Base-by-base conservation (phyloP, 352 stramenopile genomes). In the Phytophthora constricta region DNA sequence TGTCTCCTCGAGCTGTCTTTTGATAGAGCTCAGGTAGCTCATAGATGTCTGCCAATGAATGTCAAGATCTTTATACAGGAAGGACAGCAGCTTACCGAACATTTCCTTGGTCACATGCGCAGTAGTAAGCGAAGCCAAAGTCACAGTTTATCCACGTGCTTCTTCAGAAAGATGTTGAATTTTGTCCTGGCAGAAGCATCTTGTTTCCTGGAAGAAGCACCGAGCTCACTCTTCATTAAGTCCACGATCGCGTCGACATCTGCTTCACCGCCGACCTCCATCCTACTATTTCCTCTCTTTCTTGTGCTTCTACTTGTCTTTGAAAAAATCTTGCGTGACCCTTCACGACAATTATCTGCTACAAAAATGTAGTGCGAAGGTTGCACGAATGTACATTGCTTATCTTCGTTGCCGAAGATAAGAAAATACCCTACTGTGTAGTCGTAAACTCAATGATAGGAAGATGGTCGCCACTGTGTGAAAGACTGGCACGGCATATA, bases 21-120 rank as follows among this genome's bases (percentile, higher is more conserved):
- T 64, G 37, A 58, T 52, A 11, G 31, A 65, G 34, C 26, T 58
- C 37, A 65, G 37, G 8, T 59, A 66, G 41, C 19, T 60, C 58
- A 60, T 66, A 20, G 48, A 59, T n/a, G 48, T 47, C 25, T 60
- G 57, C 45, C 56, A 55, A 14, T 56, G 28, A 14, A 61, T 61
- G 19, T 27, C 39, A 10, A 42, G 25, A 17, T 46, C 54, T 3
- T 61, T n/a, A n/a, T n/a, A n/a, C n/a, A n/a, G n/a, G n/a, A n/a
- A n/a, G n/a, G n/a, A n/a, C n/a, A 60, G 26, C 5, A 51, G 11
- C n/a, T 60, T 60, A 20, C 39, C 39, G 13, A 37, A 0, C 53
- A 51, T 39, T 27, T 60, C 39, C 16, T 49, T 60, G 13, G 39
- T 51, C 16, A 51, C 27, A 1, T 61, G 17, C 33, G 28, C 17